These are phyloP conservation scores for Aspergillus olivimuriae DNA, from an alignment of 495 filamentous ascomycete species.

Conservation along the genomic window DNA sequence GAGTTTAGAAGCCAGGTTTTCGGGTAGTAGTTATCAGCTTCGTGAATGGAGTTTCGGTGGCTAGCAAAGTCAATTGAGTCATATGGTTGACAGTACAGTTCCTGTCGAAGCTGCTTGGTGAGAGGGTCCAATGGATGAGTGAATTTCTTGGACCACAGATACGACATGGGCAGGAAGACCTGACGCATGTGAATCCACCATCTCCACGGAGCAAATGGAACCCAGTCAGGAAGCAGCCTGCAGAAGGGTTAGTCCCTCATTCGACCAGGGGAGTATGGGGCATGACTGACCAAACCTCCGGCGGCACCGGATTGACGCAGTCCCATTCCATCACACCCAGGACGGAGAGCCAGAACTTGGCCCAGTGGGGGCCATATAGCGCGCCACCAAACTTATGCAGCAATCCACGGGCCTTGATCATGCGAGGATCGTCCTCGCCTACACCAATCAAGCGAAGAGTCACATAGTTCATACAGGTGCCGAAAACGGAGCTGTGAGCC, in stretches of 20 bases:
- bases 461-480: constrained; percentile 87
- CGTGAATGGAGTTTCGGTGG: constrained; percentile 77
- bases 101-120: constrained; percentile 66
- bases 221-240: constrained; percentile 87
- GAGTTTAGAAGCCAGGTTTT: constrained; percentile 77
- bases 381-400: constrained; percentile 85
- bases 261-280: background rate
- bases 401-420: constrained; percentile 79
- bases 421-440: constrained; percentile 72
- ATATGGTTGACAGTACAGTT: constrained; percentile 79
- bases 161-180: constrained; percentile 90
- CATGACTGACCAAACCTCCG: constrained; percentile 70
- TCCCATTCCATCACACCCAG: constrained; percentile 84
- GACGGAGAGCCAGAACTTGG: constrained; percentile 85
- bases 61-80: constrained; percentile 66
- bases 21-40: constrained; percentile 84
- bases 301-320: constrained; percentile 86
- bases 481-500: constrained; percentile 87
- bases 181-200: constrained; percentile 99
- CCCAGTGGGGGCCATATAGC: constrained; percentile 83
- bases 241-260: constrained; percentile 3
- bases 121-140: constrained; percentile 63
- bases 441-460: constrained; percentile 81
- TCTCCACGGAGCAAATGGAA: constrained; percentile 88
- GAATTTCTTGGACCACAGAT: constrained; percentile 75